phyloP scores from a whole-genome alignment of 352 stramenopile genomes.

The Globisporangium cystogenes region DNA sequence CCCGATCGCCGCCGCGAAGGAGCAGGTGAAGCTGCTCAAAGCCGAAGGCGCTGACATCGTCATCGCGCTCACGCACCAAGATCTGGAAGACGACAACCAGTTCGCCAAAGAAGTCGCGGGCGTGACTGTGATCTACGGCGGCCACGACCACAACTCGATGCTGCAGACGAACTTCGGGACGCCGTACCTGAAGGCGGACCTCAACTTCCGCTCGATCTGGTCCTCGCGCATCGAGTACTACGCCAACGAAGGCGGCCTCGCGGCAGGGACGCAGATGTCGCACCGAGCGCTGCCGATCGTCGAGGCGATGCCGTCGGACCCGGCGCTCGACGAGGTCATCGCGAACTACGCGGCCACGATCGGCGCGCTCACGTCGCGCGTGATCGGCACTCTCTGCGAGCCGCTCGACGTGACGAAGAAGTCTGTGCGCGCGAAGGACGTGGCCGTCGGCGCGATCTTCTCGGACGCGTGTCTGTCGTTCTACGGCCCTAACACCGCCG shows the following conservation, averaged over 20 bases:
- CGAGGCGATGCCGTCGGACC: constrained; percentile 49
- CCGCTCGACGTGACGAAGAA: constrained; percentile 43
- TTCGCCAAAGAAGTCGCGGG: constrained; percentile 61
- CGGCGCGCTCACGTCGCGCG: constrained; percentile 29
- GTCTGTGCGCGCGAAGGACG: constrained; percentile 26
- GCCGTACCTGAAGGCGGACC: constrained; percentile 71
- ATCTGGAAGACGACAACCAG: constrained; percentile 57
- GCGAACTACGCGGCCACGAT: constrained; percentile 36
- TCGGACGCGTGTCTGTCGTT: constrained; percentile 14
- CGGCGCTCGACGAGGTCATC: constrained; percentile 42
- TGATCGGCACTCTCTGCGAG: constrained; percentile 51
- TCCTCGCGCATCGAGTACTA: constrained; percentile 48
- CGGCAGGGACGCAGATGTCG: constrained; percentile 36
- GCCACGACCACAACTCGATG: constrained; percentile 73
- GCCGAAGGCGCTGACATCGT: constrained; percentile 54
- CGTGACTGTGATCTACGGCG: constrained; percentile 65
- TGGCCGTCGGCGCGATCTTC: not conserved
- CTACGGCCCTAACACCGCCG: constrained; percentile 10
- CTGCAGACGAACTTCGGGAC: constrained; percentile 65
- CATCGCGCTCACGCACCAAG: constrained; percentile 70
- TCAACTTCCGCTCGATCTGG: constrained; percentile 74
- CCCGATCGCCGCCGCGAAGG: constrained; percentile 45
- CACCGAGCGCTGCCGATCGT: constrained; percentile 50
- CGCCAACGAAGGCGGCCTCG: constrained; percentile 19
- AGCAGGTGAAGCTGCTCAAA: constrained; percentile 38